phyloP scores from a whole-genome alignment of 1,139 yeast genomes.

The Yamadazyma songkhlaensis region DNA sequence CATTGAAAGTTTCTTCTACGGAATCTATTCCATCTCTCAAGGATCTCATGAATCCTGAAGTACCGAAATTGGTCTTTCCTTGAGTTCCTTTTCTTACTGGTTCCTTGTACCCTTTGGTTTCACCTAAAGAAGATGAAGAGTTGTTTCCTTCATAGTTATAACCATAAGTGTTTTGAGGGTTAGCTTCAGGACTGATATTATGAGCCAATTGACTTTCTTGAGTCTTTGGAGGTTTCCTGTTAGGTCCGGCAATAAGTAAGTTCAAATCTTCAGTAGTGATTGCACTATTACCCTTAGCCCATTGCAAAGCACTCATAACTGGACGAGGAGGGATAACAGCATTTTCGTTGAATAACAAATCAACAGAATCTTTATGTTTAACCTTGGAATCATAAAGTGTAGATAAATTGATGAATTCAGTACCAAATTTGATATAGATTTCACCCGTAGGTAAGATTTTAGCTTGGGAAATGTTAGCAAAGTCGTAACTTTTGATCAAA shows the following conservation, averaged over 20 bases:
- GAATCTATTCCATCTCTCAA: constrained; percentile 53
- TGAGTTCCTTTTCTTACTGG: constrained; percentile 35
- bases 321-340: constrained; percentile 77
- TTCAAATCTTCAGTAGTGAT: constrained; percentile 52
- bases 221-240: constrained; percentile 51
- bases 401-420: constrained; percentile 46
- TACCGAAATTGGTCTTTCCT: constrained; percentile 13
- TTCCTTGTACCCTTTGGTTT: constrained; percentile 42
- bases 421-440: constrained; percentile 56
- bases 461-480: constrained; percentile 26
- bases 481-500: constrained; percentile 22
- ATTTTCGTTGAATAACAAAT: constrained; percentile 57
- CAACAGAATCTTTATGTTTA: constrained; percentile 36
- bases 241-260: constrained; percentile 57
- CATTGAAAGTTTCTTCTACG: constrained; percentile 55
- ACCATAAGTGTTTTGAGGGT: constrained; percentile 31
- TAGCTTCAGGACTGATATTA: constrained; percentile 52
- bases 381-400: constrained; percentile 28
- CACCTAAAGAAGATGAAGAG: constrained; percentile 5
- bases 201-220: constrained; percentile 56
- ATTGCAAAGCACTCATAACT: constrained; percentile 70
- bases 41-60: constrained; percentile 41
- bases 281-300: constrained; percentile 77
- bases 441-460: constrained; percentile 69
- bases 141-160: neutral